phyloP scores from a whole-genome alignment of 2,329 filamentous ascomycete genomes.

The Diaporthe capsici region DNA sequence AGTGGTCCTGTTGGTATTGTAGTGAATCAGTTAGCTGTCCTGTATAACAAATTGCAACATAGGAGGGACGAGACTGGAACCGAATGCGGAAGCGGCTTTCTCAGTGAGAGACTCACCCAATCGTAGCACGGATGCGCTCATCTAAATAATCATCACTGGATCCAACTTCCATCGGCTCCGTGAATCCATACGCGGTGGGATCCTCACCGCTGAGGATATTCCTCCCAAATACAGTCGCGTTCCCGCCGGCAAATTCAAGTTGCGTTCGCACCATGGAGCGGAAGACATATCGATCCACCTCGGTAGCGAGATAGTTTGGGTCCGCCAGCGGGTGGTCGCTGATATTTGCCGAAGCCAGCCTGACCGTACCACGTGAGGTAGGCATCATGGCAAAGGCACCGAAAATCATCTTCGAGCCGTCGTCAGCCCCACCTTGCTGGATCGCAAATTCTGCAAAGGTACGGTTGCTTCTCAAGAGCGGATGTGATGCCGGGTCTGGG shows the following conservation, averaged over 20 bases:
- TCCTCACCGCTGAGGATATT: constrained; percentile 16
- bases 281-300: constrained; percentile 22
- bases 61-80: background rate
- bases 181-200: background rate
- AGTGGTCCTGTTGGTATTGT: background rate
- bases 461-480: constrained; percentile 2
- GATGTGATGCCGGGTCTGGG: background rate
- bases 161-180: background rate
- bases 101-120: background rate
- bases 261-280: constrained; percentile 9
- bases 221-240: background rate
- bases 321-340: constrained; percentile 5
- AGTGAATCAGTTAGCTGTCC: background rate
- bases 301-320: constrained; percentile 14
- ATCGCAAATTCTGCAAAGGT: constrained; percentile 8
- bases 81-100: background rate
- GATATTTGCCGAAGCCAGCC: background rate
- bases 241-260: background rate
- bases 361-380: background rate
- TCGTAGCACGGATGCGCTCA: background rate
- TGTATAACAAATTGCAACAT: background rate
- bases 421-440: background rate
- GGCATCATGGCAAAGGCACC: background rate
- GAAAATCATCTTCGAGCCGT: background rate
- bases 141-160: constrained; percentile 11